These are phyloP conservation scores for Mantamonas sphyraenae DNA, from an alignment of 78 protist genomes.

Conservation along the genomic window DNA sequence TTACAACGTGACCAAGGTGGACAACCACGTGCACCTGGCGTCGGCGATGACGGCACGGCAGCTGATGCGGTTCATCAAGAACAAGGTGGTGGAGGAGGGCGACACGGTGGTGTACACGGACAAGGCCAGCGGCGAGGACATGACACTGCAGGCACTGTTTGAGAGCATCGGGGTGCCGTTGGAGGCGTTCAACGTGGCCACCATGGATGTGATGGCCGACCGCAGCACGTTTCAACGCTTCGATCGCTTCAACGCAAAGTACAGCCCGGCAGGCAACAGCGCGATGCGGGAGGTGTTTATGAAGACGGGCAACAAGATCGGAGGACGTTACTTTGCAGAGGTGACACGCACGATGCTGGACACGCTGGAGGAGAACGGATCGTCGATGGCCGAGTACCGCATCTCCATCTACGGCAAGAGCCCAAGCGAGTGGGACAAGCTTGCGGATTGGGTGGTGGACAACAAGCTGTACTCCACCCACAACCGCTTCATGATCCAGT, in stretches of 20 bases:
- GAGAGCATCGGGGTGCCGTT: constrained; percentile 43
- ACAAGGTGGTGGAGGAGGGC: constrained; percentile 51
- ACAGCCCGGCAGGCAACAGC: constrained; percentile 79
- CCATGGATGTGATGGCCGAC: constrained; percentile 83
- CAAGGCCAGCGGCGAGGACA: constrained; percentile 59
- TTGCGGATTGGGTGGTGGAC: constrained; percentile 79
- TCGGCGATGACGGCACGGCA: constrained; percentile 89
- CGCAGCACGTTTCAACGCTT: constrained; percentile 71
- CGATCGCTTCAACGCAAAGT: constrained; percentile 87
- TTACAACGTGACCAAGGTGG: constrained; percentile 91
- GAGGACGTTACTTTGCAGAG: constrained; percentile 89
- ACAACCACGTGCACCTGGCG: constrained; percentile 92
- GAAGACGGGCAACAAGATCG: constrained; percentile 83
- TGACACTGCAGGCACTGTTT: constrained; percentile 77
- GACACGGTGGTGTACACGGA: constrained; percentile 50
- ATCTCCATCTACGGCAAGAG: constrained; percentile 94
- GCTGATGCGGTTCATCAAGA: constrained; percentile 88
- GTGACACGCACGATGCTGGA: constrained; percentile 71
- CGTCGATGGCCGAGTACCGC: constrained; percentile 85
- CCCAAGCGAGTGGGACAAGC: constrained; percentile 86
- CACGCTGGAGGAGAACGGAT: constrained; percentile 65
- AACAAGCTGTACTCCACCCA: constrained; percentile 63
- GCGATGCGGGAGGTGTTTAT: constrained; percentile 87
- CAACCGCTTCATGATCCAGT: constrained; percentile 90
- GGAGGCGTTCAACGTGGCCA: constrained; percentile 77